Percentiles rank a stretch among this genome's conserved stretches.
Conservation (phyloP, 306 rosid species). For the Biancaea sappan region DNA sequence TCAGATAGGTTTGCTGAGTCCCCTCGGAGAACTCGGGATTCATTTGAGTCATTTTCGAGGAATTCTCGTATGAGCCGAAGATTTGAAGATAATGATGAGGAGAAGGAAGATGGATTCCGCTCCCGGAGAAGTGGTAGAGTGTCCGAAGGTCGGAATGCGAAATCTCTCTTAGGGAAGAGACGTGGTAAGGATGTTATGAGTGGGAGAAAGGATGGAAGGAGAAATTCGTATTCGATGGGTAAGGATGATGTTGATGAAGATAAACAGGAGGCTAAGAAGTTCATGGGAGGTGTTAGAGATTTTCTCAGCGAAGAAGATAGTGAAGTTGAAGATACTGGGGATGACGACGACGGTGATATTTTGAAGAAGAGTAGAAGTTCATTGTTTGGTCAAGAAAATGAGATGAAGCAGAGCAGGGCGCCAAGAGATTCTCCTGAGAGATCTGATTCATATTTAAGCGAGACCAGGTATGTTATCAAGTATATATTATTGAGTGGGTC, state of each 20-base stretch:
- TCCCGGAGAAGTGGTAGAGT: slow-evolving; percentile 18
- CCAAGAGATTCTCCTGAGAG: slow-evolving; percentile 45
- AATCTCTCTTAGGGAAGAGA: slow-evolving; percentile 52
- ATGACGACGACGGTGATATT: slow-evolving; percentile 33
- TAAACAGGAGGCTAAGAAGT: slow-evolving; percentile 34
- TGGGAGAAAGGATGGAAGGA: slow-evolving; percentile 37
- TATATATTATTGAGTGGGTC: not conserved
- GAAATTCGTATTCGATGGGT: slow-evolving; percentile 27
- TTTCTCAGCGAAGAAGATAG: slow-evolving; percentile 62
- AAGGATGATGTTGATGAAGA: slow-evolving; percentile 46
- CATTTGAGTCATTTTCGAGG: slow-evolving; percentile 20
- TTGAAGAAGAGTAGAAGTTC: slow-evolving; percentile 46
- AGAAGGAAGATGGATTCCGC: slow-evolving; percentile 20
- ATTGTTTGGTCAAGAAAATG: slow-evolving; percentile 48
- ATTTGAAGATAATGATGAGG: not conserved
- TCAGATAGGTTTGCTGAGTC: slow-evolving; percentile 39
- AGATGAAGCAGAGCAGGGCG: slow-evolving; percentile 24
- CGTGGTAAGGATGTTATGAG: slow-evolving; percentile 42
- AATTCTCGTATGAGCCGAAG: slow-evolving; percentile 31
- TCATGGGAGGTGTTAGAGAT: slow-evolving; percentile 40
- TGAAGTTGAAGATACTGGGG: slow-evolving; percentile 45
- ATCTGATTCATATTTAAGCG: slow-evolving; percentile 77
- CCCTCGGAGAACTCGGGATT: slow-evolving; percentile 27
- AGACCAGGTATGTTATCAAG: slow-evolving; percentile 54
- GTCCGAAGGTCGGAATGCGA: slow-evolving; percentile 27